Evolutionary conservation across 1,139 yeast genomes (phyloP), one percentile per base, ranked within the genome.

Genomic region (Geotrichum aggregatum): DNA sequence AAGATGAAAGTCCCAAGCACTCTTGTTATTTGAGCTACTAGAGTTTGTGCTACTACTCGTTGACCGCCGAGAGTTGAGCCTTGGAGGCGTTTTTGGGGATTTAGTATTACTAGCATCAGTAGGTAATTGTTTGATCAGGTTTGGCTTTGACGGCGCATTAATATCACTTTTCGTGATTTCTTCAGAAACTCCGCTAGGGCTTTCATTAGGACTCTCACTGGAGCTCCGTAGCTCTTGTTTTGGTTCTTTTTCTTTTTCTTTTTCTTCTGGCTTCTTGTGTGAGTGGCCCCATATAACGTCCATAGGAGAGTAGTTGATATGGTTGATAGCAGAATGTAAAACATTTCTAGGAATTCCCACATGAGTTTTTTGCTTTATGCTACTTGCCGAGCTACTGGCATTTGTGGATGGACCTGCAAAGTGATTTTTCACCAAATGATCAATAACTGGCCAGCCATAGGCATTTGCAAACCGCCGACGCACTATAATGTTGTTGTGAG

Each of bases 361-460:
- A 33, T 16, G 26, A 5, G n/a, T 11, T 18, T n/a, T 16, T 3
- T 10, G 10, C 3, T 14, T 13, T 5, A 5, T 33, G 21, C 36
- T 18, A 40, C 45, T 21, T 10, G 34, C 38, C 10, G 47, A 6
- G 18, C 38, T 34, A 14, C 44, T 41, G 30, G 46, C 3, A 13
- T 21, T 47, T 61, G 56, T 34, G n/a, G 41, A 11, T 61, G 56
- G 34, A 11, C 4, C 53, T 7, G 52, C 56, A 65, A 87, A 87
- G 68, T 86, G 94, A 52, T 79, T 76, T 16, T 76, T 70, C 0
- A 85, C 87, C 58, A 92, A 63, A 68, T 92, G 97, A 50, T 85
- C 87, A 34, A 92, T 76, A 0, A 89, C 96, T 0, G 87, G 89
- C 96, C 98, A 91, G 1, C 99, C 99, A 69, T 85, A 89, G 0